Evolutionary conservation across 768 basidiomycete genomes (phyloP), one percentile per base, ranked within the genome.

Genomic region (Lentinus tigrinus): DNA sequence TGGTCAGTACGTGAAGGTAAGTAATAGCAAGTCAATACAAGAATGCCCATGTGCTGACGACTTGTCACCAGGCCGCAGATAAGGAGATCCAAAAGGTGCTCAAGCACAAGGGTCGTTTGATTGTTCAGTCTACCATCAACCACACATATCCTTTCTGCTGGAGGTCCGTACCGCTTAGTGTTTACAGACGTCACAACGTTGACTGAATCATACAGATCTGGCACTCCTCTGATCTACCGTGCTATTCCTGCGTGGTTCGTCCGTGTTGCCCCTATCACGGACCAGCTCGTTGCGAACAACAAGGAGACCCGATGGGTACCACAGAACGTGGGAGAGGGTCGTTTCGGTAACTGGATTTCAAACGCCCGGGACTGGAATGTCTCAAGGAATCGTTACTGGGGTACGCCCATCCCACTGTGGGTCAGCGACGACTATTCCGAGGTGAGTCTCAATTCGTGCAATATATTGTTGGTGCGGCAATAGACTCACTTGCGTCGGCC

Each of bases 351-450:
- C 72, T 99, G 97, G 97, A 80, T 99, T 50, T 88, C 90, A 47
- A 98, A 96, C 72, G 97, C 97, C n/a, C 84, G 95, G 21, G 97
- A 99, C 69, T 99, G 97, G 97, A 98, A 98, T 69, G 81, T 99
- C 62, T 97, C 95, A n/a, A 84, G 97, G 61, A 98, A 98, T 77
- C 84, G 97, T 47, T 99, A 98, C 72, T 99, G 95, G 95, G 97
- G 96, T 34, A 98, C 95, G 4, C 97, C 97, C 17, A 87, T 99
- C 55, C 97, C 97, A 11, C 77, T 99, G 36, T 99, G 97, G 97
- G 93, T 79, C 26, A 95, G 91, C 67, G 93, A 95, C 0, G 97
- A 99, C 73, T 77, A 84, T 66, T 82, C 93, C 70, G 97, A 99
- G 84, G 94, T 90, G 62, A 24, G 42, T 31, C 2, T 31, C 27